Evolutionary conservation across 495 filamentous ascomycete species (phyloP), one percentile per base, ranked within the genome.

Genomic region (Penicillium parvum): DNA sequence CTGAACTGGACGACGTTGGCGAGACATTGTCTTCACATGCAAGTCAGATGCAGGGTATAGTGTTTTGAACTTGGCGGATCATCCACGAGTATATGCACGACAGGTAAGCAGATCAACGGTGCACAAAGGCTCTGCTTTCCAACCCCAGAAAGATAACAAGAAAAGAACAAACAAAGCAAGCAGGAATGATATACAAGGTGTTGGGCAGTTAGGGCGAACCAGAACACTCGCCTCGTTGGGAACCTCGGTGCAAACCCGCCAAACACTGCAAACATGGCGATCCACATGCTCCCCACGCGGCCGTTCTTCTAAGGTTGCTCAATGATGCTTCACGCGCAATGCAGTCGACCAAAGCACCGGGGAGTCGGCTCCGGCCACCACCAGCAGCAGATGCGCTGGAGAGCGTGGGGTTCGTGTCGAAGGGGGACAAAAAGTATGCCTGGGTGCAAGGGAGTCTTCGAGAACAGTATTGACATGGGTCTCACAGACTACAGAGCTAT

Each of bases 371-470:
- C 38, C 88, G 84, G 60, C 78, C 84, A 30, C 28, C 28, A 7
- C 28, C 28, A 7, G 75, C 79, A 34, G 72, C 79, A 16, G 90
- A 96, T 60, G 77, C 85, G 10, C 69, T 96, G 21, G 84, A 88
- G 44, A 69, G 69, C 27, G 84, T 89, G 43, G 90, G 90, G 2
- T 73, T 94, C 48, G 86, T 86, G 12, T 95, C 89, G 0, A 95
- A 95, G 55, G 90, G 90, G 8, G 90, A 96, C 58, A 85, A 63
- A 32, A 81, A 81, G 81, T 82, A 64, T 38, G 72, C 43, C 37
- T 7, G n/a, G 26, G 5, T 29, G 10, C n/a, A 3, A n/a, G 9
- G 27, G 2, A 7, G 9, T 2, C 21, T 10, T 40, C 21, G 17
- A 19, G 8, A 45, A 12, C n/a, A 18, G 14, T 22, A 37, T 37